phyloP scores from a whole-genome alignment of 257 asterid species.

The Nicotiana paniculata region DNA sequence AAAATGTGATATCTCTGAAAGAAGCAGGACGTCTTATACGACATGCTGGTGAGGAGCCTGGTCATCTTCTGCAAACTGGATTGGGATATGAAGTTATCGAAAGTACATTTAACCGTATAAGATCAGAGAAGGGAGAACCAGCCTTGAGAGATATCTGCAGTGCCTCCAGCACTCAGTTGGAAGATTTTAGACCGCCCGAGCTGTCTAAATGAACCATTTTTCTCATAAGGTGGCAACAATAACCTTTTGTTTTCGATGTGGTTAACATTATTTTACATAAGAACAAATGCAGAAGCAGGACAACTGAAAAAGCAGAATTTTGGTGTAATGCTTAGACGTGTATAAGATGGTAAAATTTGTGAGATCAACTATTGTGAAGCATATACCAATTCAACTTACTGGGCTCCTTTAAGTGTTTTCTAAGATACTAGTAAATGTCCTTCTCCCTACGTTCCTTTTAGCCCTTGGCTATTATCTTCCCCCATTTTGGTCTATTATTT shows the following conservation, averaged over 20 bases:
- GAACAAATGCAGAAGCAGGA: constrained; percentile 7
- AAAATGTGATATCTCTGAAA: constrained; percentile 38
- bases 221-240: neutral
- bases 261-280: neutral
- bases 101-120: constrained; percentile 35
- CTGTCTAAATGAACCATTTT: constrained; percentile 7
- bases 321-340: neutral
- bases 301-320: neutral
- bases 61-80: constrained; percentile 47
- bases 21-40: constrained; percentile 37
- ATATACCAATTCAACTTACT: neutral
- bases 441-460: neutral
- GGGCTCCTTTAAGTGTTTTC: neutral
- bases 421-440: neutral
- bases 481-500: neutral
- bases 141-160: constrained; percentile 42
- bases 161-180: constrained; percentile 36
- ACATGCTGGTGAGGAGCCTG: constrained; percentile 55
- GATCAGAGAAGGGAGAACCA: constrained; percentile 53
- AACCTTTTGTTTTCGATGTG: constrained; percentile 5
- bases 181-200: constrained; percentile 43
- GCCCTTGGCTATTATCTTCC: neutral
- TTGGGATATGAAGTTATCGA: constrained; percentile 56
- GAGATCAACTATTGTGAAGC: neutral
- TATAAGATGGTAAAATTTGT: neutral